Evolutionary conservation across 768 basidiomycete genomes (phyloP).

Genomic region (Gyrodon lividus): DNA sequence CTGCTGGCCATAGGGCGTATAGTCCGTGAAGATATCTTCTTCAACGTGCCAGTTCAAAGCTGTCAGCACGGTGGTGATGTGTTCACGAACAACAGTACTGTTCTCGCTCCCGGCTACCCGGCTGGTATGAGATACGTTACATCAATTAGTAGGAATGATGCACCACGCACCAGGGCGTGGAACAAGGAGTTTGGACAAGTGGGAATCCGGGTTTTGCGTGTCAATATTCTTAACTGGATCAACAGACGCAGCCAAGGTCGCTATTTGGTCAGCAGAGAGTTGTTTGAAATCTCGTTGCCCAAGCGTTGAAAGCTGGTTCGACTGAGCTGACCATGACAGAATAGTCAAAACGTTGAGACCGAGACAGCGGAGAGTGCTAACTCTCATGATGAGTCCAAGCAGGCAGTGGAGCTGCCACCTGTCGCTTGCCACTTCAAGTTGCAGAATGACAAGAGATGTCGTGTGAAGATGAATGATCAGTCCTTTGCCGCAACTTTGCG

Average conservation of each 20-base stretch:
- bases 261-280: slow-evolving; percentile 53
- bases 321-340: slow-evolving; percentile 23
- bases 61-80: slow-evolving; percentile 72
- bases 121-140: neutral
- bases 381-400: slow-evolving; percentile 14
- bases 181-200: slow-evolving; percentile 82
- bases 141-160: slow-evolving; percentile 1
- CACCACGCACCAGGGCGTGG: slow-evolving; percentile 69
- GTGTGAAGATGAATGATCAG: slow-evolving; percentile 17
- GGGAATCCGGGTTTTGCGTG: slow-evolving; percentile 60
- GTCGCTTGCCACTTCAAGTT: neutral
- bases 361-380: slow-evolving; percentile 4
- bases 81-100: slow-evolving; percentile 78
- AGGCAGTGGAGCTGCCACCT: too few species aligned
- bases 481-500: neutral
- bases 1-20: slow-evolving; percentile 79
- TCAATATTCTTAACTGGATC: slow-evolving; percentile 73
- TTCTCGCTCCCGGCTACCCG: slow-evolving; percentile 65
- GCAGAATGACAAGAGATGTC: neutral
- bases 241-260: slow-evolving; percentile 47
- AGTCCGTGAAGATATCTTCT: slow-evolving; percentile 73
- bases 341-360: slow-evolving; percentile 12
- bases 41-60: slow-evolving; percentile 85
- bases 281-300: slow-evolving; percentile 37
- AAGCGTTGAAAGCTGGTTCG: slow-evolving; percentile 31